Base-by-base conservation (phyloP, 768 basidiomycete species). In the Tubosaeta brunneosetosa region DNA sequence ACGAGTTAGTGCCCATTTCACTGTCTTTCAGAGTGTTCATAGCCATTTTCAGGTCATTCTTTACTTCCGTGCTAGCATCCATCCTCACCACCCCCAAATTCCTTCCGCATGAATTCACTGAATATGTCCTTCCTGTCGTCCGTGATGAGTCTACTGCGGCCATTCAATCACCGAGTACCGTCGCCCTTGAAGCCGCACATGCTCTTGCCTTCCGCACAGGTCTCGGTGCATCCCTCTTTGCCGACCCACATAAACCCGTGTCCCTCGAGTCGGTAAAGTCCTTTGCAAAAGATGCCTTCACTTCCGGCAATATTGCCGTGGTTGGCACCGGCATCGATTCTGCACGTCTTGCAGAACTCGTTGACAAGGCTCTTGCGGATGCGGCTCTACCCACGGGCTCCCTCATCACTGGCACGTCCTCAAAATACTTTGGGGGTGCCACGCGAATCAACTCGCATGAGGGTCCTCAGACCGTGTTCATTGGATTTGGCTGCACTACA, bases 201-300 rank as follows among this genome's bases (percentile, higher is more conserved):
- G 71, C 80, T 41, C 76, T 94, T 52, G 94, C 95, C 41, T 99
- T 98, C 88, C 92, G 94, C 64, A 78, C 77, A 40, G 95, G 95
- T 14, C 92, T 98, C 62, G 95, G 95, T 61, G 80, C 88, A 60
- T 87, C 94, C 22, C 81, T 97, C 55, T 92, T 91, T 71, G 87
- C 93, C 17, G 75, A 85, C n/a, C 75, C 82, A 14, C 84, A 89
- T 65, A 73, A 73, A 53, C 72, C 78, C 59, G 70, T 90, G 61
- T 79, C 83, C 44, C 77, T 79, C 19, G 79, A 78, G 12, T 86
- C 91, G 58, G 79, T 95, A 62, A 84, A 85, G 65, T 72, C 79
- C 2, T 94, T 81, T 62, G 92, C 92, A 56, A 68, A 79, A 29
- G 70, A 81, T 49, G 84, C 83, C 22, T 94, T 94, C 72, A 75